Evolutionary conservation across 2,329 filamentous ascomycete genomes (phyloP).

Genomic region (Arthrobotrys pseudoclavata): DNA sequence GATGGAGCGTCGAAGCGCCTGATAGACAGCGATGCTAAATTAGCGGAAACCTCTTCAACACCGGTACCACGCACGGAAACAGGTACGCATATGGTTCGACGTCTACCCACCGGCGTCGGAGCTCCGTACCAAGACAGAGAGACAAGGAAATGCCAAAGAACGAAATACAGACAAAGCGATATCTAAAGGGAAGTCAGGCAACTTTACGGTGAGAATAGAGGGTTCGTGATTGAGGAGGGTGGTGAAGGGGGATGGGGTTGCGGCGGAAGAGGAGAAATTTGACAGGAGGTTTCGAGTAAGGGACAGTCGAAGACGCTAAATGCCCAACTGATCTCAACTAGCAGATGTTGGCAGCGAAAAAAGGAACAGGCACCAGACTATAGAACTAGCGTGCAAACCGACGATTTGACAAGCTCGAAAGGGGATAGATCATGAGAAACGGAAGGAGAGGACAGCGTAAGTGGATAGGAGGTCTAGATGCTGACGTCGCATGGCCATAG

Average conservation of each 20-base stretch:
- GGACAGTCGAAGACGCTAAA: constrained; percentile 38
- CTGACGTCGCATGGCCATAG: constrained; percentile 26
- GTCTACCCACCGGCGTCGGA: constrained; percentile 44
- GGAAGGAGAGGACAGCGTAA: constrained; percentile 16
- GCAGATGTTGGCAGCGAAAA: constrained; percentile 23
- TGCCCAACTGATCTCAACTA: constrained; percentile 31
- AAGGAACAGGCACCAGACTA: constrained; percentile 16
- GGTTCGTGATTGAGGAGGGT: constrained; percentile 28
- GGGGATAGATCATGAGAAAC: constrained; percentile 19
- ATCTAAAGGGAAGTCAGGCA: constrained; percentile 10
- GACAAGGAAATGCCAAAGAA: constrained; percentile 9
- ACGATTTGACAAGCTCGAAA: constrained; percentile 29
- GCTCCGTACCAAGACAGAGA: constrained; percentile 16
- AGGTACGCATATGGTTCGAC: constrained; percentile 9
- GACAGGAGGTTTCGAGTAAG: constrained; percentile 57
- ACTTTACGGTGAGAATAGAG: constrained; percentile 7
- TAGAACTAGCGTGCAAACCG: constrained; percentile 10
- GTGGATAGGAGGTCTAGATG: not conserved
- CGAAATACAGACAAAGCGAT: constrained; percentile 21
- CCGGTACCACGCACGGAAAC: constrained; percentile 14
- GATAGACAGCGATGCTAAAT: constrained; percentile 25
- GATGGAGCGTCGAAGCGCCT: constrained; percentile 44
- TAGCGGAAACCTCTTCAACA: constrained; percentile 47
- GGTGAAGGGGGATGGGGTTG: constrained; percentile 27
- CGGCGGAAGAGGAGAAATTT: constrained; percentile 59